Base-by-base conservation (phyloP, 2,329 filamentous ascomycete species). In the Xylariaceae sp. region DNA sequence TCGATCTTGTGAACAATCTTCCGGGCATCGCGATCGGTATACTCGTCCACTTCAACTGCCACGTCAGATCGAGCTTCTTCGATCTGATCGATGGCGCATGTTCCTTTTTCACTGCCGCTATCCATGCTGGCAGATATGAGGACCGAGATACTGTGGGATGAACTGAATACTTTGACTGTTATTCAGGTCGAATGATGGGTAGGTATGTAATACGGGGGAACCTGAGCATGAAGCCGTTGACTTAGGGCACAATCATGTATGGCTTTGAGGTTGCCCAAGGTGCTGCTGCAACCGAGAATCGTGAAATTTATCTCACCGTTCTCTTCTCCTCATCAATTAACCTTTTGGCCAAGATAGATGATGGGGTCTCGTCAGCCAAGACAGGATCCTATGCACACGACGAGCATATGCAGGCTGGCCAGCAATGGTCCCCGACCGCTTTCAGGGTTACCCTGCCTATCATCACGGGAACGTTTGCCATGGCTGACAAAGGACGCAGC, bases 1-100 rank as follows among this genome's bases (percentile, higher is more conserved):
- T 95, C 90, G 66, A 94, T 78, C 10, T 84, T 83, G 58, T 81
- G 79, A 48, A 92, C 84, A 68, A 94, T 89, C 48, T 75, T 80
- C 70, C 77, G 83, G 74, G 88, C 82, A 74, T 93, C 86, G 15
- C 78, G 73, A 0, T 78, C 78, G 0, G 82, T 80, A 72, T 87
- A 86, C 56, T 76, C 79, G 63, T 75, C 66, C 11, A 58, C 47
- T 6, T 58, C 68, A 61, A 77, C 74, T 10, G 70, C 63, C 39
- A 49, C 11, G 13, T 18, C 3, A 15, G 58, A 55, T n/a, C 60
- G 52, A 47, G 61, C 51, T 2, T 64, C 60, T 35, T 70, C 68
- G 58, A 70, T 45, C 34, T 66, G 68, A 18, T 65, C 63, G 50
- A 68, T 51, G n/a, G 56, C 61, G 18, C 56, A 56, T 9, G 53